Evolutionary conservation across 2,329 filamentous ascomycete genomes (phyloP).

Genomic region (Pestalotiopsis sp.): DNA sequence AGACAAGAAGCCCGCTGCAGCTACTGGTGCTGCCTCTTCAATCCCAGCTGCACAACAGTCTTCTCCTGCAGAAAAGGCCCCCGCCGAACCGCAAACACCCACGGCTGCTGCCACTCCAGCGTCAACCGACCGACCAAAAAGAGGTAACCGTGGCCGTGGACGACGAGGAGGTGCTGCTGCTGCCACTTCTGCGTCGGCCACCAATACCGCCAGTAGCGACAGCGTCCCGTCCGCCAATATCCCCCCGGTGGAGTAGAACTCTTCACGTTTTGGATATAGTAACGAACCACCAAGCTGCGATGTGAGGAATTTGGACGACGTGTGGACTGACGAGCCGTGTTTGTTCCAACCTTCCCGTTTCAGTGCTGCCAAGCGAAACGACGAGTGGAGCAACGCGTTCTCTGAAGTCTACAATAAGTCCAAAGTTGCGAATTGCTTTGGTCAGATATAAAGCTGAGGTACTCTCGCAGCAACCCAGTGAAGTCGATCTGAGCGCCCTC

Average conservation of each 20-base stretch:
- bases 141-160: slow-evolving; percentile 32
- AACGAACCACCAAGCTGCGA: background rate
- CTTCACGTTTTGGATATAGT: background rate
- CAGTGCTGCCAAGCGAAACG: no score
- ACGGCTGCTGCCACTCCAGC: background rate
- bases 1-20: slow-evolving; percentile 47
- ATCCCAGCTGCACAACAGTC: slow-evolving; percentile 11
- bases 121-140: slow-evolving; percentile 29
- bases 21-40: background rate
- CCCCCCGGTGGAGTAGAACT: background rate
- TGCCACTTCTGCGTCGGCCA: background rate
- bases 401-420: no score
- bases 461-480: no score
- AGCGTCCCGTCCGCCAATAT: background rate
- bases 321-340: background rate
- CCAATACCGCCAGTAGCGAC: background rate
- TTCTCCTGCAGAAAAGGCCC: slow-evolving; percentile 4
- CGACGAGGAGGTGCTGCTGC: slow-evolving; percentile 25
- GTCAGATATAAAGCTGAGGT: no score
- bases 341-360: no score
- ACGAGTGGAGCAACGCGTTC: no score
- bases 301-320: background rate
- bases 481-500: no score
- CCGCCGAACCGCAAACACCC: slow-evolving; percentile 18
- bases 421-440: no score